phyloP scores from a whole-genome alignment of 441 rosid genomes.

The Eruca vesicaria region DNA sequence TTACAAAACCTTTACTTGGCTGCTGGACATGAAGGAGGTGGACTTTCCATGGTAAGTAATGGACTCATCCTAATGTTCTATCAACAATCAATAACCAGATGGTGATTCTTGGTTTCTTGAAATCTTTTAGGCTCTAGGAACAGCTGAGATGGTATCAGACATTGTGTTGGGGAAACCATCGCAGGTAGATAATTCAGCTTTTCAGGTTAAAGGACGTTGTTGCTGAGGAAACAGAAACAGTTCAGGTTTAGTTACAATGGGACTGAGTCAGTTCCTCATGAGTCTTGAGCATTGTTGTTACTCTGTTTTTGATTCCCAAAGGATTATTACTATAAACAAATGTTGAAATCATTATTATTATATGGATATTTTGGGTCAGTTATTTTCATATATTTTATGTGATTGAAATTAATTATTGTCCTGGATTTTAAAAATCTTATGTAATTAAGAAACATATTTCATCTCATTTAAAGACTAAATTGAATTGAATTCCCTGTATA shows the following conservation, averaged over 20 bases:
- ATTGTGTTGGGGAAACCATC: constrained; percentile 65
- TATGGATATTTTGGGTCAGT: not conserved
- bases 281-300: not conserved
- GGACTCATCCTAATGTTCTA: not conserved
- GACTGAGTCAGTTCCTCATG: not conserved
- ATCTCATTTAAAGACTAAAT: not conserved
- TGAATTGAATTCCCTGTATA: not conserved
- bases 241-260: not conserved
- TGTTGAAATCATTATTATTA: not conserved
- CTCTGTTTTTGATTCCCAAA: not conserved
- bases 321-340: too few species aligned
- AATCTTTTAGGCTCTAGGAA: constrained; percentile 71
- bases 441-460: not conserved
- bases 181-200: constrained; percentile 49
- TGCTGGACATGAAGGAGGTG: constrained; percentile 95
- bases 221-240: constrained; percentile 15
- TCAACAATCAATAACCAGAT: not conserved
- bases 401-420: not conserved
- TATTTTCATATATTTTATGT: not conserved
- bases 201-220: constrained; percentile 48
- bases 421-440: not conserved
- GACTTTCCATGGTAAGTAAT: constrained; percentile 73
- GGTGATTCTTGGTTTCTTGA: constrained; percentile 13
- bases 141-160: constrained; percentile 86
- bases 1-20: constrained; percentile 66